phyloP scores from a whole-genome alignment of 106 monocot species.

The Acanthochlamys bracteata region DNA sequence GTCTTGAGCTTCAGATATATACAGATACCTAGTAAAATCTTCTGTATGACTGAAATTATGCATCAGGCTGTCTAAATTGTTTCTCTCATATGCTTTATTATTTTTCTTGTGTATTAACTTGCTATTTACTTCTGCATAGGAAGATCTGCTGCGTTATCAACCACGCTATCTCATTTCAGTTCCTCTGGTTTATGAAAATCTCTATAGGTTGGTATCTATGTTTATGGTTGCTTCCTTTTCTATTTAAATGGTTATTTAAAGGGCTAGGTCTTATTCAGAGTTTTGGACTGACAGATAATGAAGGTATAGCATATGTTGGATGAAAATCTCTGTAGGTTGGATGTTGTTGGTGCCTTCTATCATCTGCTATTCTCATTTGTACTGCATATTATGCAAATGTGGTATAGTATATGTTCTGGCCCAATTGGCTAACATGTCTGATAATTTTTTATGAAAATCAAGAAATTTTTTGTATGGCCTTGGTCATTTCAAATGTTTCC shows the following conservation, averaged over 20 bases:
- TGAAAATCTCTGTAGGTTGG: too few species aligned
- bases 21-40: neutral
- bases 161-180: constrained; percentile 77
- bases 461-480: too few species aligned
- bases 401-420: too few species aligned
- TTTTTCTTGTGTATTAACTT: neutral
- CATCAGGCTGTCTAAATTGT: neutral
- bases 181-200: constrained; percentile 85
- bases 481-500: too few species aligned
- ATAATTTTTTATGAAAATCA: too few species aligned
- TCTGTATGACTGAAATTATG: neutral
- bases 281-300: neutral
- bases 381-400: too few species aligned
- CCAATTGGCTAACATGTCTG: too few species aligned
- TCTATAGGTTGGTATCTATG: constrained; percentile 61
- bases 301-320: too few species aligned
- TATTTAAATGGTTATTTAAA: neutral
- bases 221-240: neutral
- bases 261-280: neutral
- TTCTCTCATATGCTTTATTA: neutral
- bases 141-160: constrained; percentile 69
- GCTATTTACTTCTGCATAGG: constrained; percentile 28
- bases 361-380: too few species aligned
- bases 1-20: neutral
- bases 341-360: too few species aligned